Base-by-base conservation (phyloP, 2,329 filamentous ascomycete genomes). In the Thelonectria rubi region DNA sequence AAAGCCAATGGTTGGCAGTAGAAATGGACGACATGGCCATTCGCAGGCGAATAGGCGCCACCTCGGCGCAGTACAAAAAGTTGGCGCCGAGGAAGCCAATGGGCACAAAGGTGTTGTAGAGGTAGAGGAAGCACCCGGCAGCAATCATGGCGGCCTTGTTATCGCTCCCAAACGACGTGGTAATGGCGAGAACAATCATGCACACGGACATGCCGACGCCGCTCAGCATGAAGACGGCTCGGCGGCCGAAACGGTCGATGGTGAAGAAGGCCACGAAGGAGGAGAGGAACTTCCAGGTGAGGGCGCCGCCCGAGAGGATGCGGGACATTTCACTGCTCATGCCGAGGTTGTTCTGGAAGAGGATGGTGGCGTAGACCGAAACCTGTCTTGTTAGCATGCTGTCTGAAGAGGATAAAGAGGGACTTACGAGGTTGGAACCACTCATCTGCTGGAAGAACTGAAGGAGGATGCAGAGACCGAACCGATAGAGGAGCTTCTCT, bases 31-130 rank as follows among this genome's bases (percentile, higher is more conserved):
- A 78, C 37, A 79, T 79, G 69, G 80, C 79, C 10, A 77, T 77
- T 20, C 79, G 72, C 10, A 77, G 81, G 63, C 77, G 75, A 42
- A 82, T 74, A 1, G 80, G 79, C 65, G 84, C 84, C 57, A 85
- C 78, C 63, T 84, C 81, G 34, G 84, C 82, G 5, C 83, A 79
- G 65, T 82, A 83, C 70, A 85, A 69, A 84, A 86, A 89, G 8
- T 86, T 86, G 34, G 88, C 79, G 7, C 86, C 86, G 3, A 88
- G 74, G 81, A 85, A 88, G 5, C 85, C 86, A 0, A 87, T 86
- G 17, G 87, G 88, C 67, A 90, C 90, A 65, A 86, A 86, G 5
- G 86, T 85, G 71, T 90, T 89, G 75, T 89, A 91, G 5, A 87
- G 81, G 77, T 90, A 91, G 17, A 91, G 76, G 61, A 87, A 88